Evolutionary conservation across 1,284 basidiomycete genomes (phyloP), one percentile per base, ranked within the genome.

Genomic region (Sporisorium iseilematis-ciliati): DNA sequence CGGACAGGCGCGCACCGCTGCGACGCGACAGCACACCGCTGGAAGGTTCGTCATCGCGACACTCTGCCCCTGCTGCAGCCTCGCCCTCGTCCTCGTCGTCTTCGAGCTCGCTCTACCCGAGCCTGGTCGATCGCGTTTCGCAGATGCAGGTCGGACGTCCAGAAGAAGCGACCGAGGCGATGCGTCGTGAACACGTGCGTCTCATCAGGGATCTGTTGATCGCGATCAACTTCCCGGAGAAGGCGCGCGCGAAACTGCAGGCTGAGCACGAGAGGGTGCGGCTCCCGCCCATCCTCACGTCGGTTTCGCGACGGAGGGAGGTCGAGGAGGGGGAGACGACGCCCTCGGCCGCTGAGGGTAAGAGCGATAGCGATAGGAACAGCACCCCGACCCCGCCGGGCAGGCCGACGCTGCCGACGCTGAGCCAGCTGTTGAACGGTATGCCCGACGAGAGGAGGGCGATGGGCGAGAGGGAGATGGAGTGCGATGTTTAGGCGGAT

Each of bases 171-270:
- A 29, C 43, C 8, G 72, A 72, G 31, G 51, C 57, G 0, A 62
- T 68, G 52, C 64, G 77, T 26, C 59, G 65, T 26, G 56, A 65
- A 23, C 80, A 81, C 54, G 65, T 80, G 7, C 61, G 69, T 26
- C 63, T 81, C 12, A 81, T 81, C 23, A 54, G 74, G 7, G 71
- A 77, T 38, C 59, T 81, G 8, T 59, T 81, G 20, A 64, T 80
- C 20, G 80, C 80, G 31, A 75, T 81, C 73, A 81, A 81, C 60
- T 78, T 74, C 48, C 78, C 80, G 23, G 60, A 75, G 0, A n/a
- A 58, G 54, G 61, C 64, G 7, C 50, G 66, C 3, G 60, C 68
- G 20, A 64, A 68, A 46, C 25, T 68, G 4, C 55, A 53, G 16
- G 51, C 45, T 12, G 38, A 52, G 0, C 53, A 66, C 12, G 56